phyloP scores from a whole-genome alignment of 805 yeast genomes.

The Lachancea lanzarotensis region DNA sequence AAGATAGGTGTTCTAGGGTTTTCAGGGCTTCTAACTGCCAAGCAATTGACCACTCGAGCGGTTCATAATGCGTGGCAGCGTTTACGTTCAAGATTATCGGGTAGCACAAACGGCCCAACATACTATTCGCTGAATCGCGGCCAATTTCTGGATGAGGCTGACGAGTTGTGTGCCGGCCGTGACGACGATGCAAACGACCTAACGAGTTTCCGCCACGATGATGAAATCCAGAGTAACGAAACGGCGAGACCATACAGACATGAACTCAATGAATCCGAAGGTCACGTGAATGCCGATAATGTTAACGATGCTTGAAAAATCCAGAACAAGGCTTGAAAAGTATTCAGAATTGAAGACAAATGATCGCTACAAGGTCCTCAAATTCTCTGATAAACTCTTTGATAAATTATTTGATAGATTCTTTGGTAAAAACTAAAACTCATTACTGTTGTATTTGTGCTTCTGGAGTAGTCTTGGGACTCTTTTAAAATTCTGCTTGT shows the following conservation, averaged over 20 bases:
- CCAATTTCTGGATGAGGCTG: slow-evolving; percentile 33
- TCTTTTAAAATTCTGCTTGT: too few relatives aligned
- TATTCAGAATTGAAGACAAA: too few relatives aligned
- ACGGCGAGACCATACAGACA: slow-evolving; percentile 15
- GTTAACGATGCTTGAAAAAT: too few relatives aligned
- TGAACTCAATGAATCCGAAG: slow-evolving; percentile 5
- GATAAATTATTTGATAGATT: too few relatives aligned
- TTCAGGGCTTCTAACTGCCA: slow-evolving; percentile 33
- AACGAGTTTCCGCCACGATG: slow-evolving; percentile 36
- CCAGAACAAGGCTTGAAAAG: too few relatives aligned
- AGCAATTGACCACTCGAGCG: slow-evolving; percentile 16
- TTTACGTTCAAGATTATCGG: slow-evolving; percentile 21
- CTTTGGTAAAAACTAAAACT: too few relatives aligned
- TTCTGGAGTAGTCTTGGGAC: too few relatives aligned
- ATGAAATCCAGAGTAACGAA: slow-evolving; percentile 13
- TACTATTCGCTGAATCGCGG: slow-evolving; percentile 29
- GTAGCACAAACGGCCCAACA: slow-evolving; percentile 29
- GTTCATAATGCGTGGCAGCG: slow-evolving; percentile 10
- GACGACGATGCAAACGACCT: slow-evolving; percentile 47
- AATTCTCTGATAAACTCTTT: too few relatives aligned
- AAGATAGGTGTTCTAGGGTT: slow-evolving; percentile 46
- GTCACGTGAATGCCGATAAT: too few relatives aligned
- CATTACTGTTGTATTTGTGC: too few relatives aligned
- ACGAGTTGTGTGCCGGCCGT: slow-evolving; percentile 31
- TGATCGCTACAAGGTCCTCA: too few relatives aligned